These are phyloP conservation scores for Lepidium didymum DNA, from an alignment of 345 rosid genomes.

Conservation along the genomic window DNA sequence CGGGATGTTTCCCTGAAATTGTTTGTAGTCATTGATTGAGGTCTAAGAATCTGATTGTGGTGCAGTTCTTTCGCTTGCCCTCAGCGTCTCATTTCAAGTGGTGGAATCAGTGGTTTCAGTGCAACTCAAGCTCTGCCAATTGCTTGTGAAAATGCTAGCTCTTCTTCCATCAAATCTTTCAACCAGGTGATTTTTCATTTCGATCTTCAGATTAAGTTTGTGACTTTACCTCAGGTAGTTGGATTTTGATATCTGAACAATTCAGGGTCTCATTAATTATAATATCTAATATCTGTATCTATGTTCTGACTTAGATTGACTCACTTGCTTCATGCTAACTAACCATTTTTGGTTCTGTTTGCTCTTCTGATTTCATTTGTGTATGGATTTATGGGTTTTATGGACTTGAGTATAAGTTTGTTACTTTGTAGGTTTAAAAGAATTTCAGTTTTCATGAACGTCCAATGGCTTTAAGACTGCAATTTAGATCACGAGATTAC, in stretches of 20 bases:
- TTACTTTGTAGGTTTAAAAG: neutral
- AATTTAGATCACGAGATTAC: neutral
- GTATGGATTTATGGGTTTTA: neutral
- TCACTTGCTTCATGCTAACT: neutral
- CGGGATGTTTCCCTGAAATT: too few relatives aligned
- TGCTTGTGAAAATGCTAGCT: conserved; percentile 21
- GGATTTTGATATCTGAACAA: neutral
- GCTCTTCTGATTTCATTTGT: neutral
- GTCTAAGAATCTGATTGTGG: neutral
- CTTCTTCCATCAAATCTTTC: conserved; percentile 35
- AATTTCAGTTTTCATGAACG: neutral
- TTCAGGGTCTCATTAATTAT: neutral
- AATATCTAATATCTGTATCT: neutral
- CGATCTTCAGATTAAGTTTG: neutral
- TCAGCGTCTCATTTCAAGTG: neutral
- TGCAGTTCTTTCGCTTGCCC: conserved; percentile 14
- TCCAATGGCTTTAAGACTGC: neutral
- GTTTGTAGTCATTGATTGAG: neutral
- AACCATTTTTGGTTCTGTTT: neutral
- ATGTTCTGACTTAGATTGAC: neutral
- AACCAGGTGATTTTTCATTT: conserved; percentile 33
- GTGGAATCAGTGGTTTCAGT: neutral
- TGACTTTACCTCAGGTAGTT: neutral
- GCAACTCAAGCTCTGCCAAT: conserved; percentile 27
- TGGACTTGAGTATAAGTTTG: neutral